Base-by-base conservation (phyloP, 2,329 filamentous ascomycete species). In the Allantophomopsis lycopodina region DNA sequence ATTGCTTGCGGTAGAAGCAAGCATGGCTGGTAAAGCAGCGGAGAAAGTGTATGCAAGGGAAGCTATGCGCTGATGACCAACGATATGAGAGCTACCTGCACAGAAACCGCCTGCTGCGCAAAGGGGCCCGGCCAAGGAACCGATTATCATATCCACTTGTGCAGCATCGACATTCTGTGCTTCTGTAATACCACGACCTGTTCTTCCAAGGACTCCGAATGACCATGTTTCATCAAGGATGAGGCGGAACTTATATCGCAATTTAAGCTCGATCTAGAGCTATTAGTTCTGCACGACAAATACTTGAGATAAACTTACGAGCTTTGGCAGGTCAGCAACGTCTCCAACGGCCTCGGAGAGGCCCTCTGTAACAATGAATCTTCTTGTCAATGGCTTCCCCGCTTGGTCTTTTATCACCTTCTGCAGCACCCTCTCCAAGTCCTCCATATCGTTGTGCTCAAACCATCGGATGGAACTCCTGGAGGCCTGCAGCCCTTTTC, bases 171-270 rank as follows among this genome's bases (percentile, higher is more conserved):
- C 89, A 51, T 96, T 94, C 56, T 96, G 91, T 5, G 89, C 85
- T 64, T 98, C 91, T 1, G 91, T 98, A 31, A 96, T 69, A 43
- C 91, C 91, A 39, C 87, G 80, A 16, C 91, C 91, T 17, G 86
- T 94, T 45, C 87, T 75, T 35, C 91, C 91, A 5, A 98, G 73
- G n/a, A 96, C 83, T 43, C 89, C 91, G 57, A 96, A 98, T 1
- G 88, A 95, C 81, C 85, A 94, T 2, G 88, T 94, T 66, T 98
- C 91, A 59, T 98, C 91, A 31, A 98, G 77, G 48, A 96, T 94
- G 41, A 98, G 75, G 52, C 91, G 86, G 67, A 96, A 98, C 65
- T 95, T 98, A 73, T 96, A 95, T 59, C 83, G 84, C 50, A 88
- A 78, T 63, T 95, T 95, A 50, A 98, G 70, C 57, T 94, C 89